Evolutionary conservation across 208 protist species (phyloP).

Genomic region (Trypanosoma caninum): DNA sequence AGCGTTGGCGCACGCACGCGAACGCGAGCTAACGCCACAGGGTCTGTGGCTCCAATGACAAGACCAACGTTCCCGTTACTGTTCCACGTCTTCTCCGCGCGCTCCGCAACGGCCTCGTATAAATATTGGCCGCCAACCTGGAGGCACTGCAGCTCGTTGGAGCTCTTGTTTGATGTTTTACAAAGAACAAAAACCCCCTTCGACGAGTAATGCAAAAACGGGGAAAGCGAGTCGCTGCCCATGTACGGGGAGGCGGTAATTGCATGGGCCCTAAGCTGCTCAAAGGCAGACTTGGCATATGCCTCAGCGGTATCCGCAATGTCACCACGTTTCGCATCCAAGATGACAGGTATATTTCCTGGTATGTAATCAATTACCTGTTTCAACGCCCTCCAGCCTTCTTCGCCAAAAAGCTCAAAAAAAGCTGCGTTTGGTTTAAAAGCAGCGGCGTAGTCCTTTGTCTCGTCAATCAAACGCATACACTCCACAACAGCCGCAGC

Average conservation of each 20-base stretch:
- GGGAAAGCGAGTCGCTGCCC: constrained; percentile 75
- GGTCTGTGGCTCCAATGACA: constrained; percentile 84
- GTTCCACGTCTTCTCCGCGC: constrained; percentile 69
- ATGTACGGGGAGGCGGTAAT: constrained; percentile 89
- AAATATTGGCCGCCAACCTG: constrained; percentile 46
- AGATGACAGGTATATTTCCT: constrained; percentile 72
- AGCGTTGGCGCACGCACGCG: constrained; percentile 70
- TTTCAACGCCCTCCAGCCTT: constrained; percentile 68
- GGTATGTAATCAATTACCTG: constrained; percentile 67
- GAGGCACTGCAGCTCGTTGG: constrained; percentile 81
- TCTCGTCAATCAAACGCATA: constrained; percentile 71
- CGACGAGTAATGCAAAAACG: constrained; percentile 75
- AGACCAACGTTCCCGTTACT: constrained; percentile 78
- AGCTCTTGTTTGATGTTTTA: constrained; percentile 89
- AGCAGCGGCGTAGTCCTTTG: constrained; percentile 74
- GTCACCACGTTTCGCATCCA: constrained; percentile 88
- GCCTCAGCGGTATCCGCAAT: constrained; percentile 85
- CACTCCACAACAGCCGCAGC: constrained; percentile 63
- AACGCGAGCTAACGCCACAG: constrained; percentile 67
- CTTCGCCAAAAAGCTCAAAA: constrained; percentile 75
- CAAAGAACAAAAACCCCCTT: constrained; percentile 84
- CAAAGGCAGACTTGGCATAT: constrained; percentile 80
- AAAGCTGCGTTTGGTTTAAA: constrained; percentile 91
- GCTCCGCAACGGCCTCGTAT: constrained; percentile 82
- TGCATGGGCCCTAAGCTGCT: constrained; percentile 73